phyloP scores from a whole-genome alignment of 768 basidiomycete genomes.

The Gloeopeniophorella convolvens region DNA sequence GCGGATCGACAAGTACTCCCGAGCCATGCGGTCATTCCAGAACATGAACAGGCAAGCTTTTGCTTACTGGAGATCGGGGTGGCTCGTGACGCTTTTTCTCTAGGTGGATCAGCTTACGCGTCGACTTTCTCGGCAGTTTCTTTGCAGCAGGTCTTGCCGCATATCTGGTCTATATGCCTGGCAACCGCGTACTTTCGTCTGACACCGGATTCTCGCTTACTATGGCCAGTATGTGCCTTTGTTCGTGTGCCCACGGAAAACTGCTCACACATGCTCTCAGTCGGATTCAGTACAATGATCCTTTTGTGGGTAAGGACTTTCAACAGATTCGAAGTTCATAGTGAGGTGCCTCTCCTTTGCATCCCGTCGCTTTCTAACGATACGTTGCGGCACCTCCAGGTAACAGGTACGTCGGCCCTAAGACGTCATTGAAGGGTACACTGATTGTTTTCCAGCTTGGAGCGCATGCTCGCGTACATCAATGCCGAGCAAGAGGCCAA shows the following conservation, averaged over 20 bases:
- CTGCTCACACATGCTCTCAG: constrained; percentile 20
- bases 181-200: constrained; percentile 29
- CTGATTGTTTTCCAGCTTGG: constrained; percentile 27
- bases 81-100: background rate
- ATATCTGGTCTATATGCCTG: constrained; percentile 41
- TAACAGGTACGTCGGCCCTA: constrained; percentile 22
- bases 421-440: no score
- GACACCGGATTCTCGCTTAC: constrained; percentile 34
- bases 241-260: background rate
- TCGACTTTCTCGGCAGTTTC: constrained; percentile 48
- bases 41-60: constrained; percentile 39
- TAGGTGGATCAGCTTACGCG: constrained; percentile 43
- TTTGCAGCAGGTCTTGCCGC: constrained; percentile 43
- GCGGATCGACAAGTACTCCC: constrained; percentile 41
- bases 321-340: constrained; percentile 39
- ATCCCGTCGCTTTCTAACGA: background rate
- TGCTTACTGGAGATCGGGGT: background rate
- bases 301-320: constrained; percentile 39
- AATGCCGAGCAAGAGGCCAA: constrained; percentile 47
- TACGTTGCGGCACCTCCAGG: no score
- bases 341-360: constrained; percentile 21
- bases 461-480: constrained; percentile 48
- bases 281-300: constrained; percentile 49
- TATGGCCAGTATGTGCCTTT: constrained; percentile 34
- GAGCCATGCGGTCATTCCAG: constrained; percentile 37